Evolutionary conservation across 306 rosid species (phyloP), one percentile per base, ranked within the genome.

Genomic region (Glycine latifolia): DNA sequence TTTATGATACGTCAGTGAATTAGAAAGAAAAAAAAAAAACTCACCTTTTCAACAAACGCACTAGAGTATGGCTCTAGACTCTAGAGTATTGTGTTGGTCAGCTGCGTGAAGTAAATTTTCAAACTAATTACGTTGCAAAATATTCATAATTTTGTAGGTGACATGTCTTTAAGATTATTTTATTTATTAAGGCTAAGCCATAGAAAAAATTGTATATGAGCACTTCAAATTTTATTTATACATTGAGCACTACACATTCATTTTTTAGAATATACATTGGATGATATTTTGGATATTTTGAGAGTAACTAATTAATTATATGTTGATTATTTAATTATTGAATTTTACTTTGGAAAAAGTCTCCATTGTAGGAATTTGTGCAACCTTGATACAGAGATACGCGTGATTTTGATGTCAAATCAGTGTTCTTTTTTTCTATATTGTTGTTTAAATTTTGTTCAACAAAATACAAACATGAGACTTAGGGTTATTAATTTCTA

Each of bases 61-160:
- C n/a, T 13, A 1, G 7, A 41, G 44, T 41, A 41, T 41, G 44
- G 44, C 44, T 26, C 1, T 26, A 26, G 31, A 26, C 31, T 43
- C 8, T 43, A 43, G 67, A 39, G 50, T 9, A 77, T 39, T 62
- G 55, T 37, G 9, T 70, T 81, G 20, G 46, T 50, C 8, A 65
- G 56, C 31, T 44, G 66, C 46, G 61, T 43, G 13, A 59, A 53
- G 53, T 47, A 61, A 53, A 53, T n/a, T 81, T 74, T 6, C 26
- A 74, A 44, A 60, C 52, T 73, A 75, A 73, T 50, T 61, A 13
- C 26, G 46, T 63, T 58, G 52, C 48, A n/a, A 53, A 9, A 9
- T 62, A 63, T 3, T 35, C 52, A 41, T 46, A 48, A 52, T 46
- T 63, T 48, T 33, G 35, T 66, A 31, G 77, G 77, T 75, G 77